These are phyloP conservation scores for Craspedostauros australis DNA, from an alignment of 108 stramenopile genomes.

Conservation along the genomic window DNA sequence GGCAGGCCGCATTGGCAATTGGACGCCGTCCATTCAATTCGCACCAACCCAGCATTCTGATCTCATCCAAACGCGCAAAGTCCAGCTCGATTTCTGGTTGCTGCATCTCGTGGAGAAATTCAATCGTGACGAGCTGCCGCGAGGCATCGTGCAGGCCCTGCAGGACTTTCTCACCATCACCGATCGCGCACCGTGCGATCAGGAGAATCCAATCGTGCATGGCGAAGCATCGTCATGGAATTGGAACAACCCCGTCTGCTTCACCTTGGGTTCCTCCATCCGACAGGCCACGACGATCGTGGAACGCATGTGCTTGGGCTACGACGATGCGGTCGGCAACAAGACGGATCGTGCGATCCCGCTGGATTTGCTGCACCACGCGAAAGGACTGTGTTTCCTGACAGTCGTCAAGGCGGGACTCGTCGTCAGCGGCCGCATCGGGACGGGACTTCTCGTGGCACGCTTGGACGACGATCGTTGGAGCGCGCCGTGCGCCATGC, in stretches of 20 bases:
- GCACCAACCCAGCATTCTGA: conserved; percentile 28
- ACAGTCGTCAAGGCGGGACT: conserved; percentile 78
- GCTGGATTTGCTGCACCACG: conserved; percentile 55
- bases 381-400: conserved; percentile 69
- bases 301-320: conserved; percentile 29
- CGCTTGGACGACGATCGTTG: conserved; percentile 39
- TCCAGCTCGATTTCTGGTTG: conserved; percentile 58
- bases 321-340: neutral
- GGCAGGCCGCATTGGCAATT: conserved; percentile 57
- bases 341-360: conserved; percentile 55
- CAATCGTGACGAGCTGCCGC: conserved; percentile 22
- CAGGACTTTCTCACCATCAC: conserved; percentile 35
- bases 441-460: conserved; percentile 68
- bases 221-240: neutral
- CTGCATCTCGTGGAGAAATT: conserved; percentile 35
- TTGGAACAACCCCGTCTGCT: conserved; percentile 46
- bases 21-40: conserved; percentile 34
- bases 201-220: conserved; percentile 19
- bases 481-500: conserved; percentile 65
- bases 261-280: conserved; percentile 47
- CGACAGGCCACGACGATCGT: conserved; percentile 52
- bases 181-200: conserved; percentile 42
- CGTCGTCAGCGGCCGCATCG: conserved; percentile 59
- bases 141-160: conserved; percentile 15
- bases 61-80: conserved; percentile 35